Percentiles rank a stretch among this genome's conserved stretches.
Evolutionary conservation across 371 early-diverging fungal species (phyloP).

Genomic region (Apophysomyces sp.): DNA sequence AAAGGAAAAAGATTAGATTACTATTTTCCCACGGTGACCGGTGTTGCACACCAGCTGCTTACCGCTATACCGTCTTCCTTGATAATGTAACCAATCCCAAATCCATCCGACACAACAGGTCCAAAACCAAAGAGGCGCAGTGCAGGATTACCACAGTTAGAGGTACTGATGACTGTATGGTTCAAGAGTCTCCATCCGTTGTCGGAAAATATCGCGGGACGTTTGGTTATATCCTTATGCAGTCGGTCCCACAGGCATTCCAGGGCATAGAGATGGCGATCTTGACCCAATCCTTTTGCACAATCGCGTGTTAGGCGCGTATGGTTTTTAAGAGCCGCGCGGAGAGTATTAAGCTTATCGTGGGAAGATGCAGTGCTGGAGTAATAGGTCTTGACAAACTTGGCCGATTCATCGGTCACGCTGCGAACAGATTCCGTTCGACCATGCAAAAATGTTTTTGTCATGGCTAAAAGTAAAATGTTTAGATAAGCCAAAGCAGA

Average conservation of each 20-base stretch:
- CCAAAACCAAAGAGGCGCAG: slow-evolving; percentile 90
- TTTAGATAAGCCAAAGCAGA: not conserved
- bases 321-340: slow-evolving; percentile 69
- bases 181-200: slow-evolving; percentile 53
- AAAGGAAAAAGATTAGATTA: not conserved
- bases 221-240: slow-evolving; percentile 49
- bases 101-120: slow-evolving; percentile 89
- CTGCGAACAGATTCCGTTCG: slow-evolving; percentile 89
- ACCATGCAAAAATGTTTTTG: slow-evolving; percentile 79
- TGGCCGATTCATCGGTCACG: slow-evolving; percentile 68
- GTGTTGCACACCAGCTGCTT: slow-evolving; percentile 14
- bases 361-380: slow-evolving; percentile 30
- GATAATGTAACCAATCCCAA: slow-evolving; percentile 89
- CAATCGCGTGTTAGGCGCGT: slow-evolving; percentile 70
- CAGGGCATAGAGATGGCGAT: slow-evolving; percentile 85
- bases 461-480: slow-evolving; percentile 57
- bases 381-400: slow-evolving; percentile 77
- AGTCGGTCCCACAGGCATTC: slow-evolving; percentile 54
- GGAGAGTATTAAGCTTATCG: slow-evolving; percentile 54
- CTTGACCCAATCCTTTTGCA: slow-evolving; percentile 79
- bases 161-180: slow-evolving; percentile 83
- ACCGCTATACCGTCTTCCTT: slow-evolving; percentile 65
- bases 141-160: slow-evolving; percentile 85
- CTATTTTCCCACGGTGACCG: not conserved
- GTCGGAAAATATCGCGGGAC: slow-evolving; percentile 77